Evolutionary conservation across 2,329 filamentous ascomycete genomes (phyloP), one percentile per base, ranked within the genome.

Genomic region (Colletotrichum plurivorum): DNA sequence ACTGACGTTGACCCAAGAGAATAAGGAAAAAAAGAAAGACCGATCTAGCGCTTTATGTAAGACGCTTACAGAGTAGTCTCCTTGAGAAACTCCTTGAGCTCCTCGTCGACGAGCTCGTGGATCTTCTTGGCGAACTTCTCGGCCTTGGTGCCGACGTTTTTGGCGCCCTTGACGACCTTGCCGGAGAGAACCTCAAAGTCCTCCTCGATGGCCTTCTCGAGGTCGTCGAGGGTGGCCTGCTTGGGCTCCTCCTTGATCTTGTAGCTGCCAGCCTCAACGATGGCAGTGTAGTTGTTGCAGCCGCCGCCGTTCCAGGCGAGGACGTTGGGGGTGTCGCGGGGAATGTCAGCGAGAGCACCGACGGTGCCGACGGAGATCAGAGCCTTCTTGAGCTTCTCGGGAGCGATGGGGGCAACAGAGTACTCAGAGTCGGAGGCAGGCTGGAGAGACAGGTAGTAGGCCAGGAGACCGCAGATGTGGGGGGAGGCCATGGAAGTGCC

Each of bases 231-330:
- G 31, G 82, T 79, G 54, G 81, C 69, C 65, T 67, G 60, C 68
- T 84, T 80, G 72, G 86, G 80, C 73, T 84, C 82, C 63, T 82
- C 76, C 77, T 87, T 83, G 72, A 81, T 86, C 75, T 88, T 87
- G 86, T 95, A 95, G 77, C 89, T 85, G 77, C 94, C 93, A 75
- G 90, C 86, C 75, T 90, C 84, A 72, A 97, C 83, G 77, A 98
- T 97, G 76, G 93, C 86, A 71, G 89, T 88, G 90, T 93, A 98
- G 92, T 99, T 97, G 85, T 88, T 91, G 79, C 90, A 93, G 78
- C 96, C 96, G 84, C 94, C 97, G 80, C 97, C 96, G 89, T 99
- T 99, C 95, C 95, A 99, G 82, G 95, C 95, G 72, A 99, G 94
- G 79, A 97, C 87, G 89, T 99, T 99, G 81, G 91, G 90, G 75